Evolutionary conservation across 306 rosid genomes (phyloP).

Genomic region (Dryas alaskensis): DNA sequence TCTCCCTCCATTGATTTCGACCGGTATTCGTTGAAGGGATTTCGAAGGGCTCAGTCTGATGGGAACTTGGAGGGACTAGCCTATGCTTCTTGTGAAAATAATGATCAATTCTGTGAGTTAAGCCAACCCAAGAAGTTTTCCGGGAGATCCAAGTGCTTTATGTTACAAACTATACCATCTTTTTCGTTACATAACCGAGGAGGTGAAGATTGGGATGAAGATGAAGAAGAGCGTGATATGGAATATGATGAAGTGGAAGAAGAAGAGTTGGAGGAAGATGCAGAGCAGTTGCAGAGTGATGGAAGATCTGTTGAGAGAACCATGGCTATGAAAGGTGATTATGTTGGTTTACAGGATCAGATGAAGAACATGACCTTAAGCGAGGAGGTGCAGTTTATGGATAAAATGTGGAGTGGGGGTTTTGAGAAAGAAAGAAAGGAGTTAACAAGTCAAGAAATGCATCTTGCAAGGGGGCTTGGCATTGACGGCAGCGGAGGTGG

Average conservation of each 20-base stretch:
- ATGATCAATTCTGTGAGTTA: constrained; percentile 31
- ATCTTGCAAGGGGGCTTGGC: constrained; percentile 57
- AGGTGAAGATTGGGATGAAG: constrained; percentile 26
- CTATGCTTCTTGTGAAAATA: constrained; percentile 34
- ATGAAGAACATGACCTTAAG: constrained; percentile 25
- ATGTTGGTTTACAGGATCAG: constrained; percentile 18
- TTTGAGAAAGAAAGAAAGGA: constrained; percentile 28
- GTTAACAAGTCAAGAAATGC: constrained; percentile 34
- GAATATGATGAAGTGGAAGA: constrained; percentile 46
- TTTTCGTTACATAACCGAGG: constrained; percentile 24
- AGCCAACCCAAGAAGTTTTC: constrained; percentile 26
- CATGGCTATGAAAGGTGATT: constrained; percentile 16
- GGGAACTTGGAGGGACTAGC: constrained; percentile 66
- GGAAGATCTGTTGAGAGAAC: not conserved
- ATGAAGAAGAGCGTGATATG: constrained; percentile 38
- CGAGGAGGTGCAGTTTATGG: constrained; percentile 35
- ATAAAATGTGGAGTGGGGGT: constrained; percentile 34
- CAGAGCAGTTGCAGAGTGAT: constrained; percentile 7
- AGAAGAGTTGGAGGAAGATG: constrained; percentile 37
- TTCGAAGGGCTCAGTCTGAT: constrained; percentile 78
- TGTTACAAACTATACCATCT: constrained; percentile 63
- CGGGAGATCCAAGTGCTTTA: constrained; percentile 26
- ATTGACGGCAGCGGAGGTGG: constrained; percentile 39
- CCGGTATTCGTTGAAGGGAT: constrained; percentile 36
- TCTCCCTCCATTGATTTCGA: constrained; percentile 58